Evolutionary conservation across 1,284 basidiomycete species (phyloP), one percentile per base, ranked within the genome.

Genomic region (Heterobasidion annosum): DNA sequence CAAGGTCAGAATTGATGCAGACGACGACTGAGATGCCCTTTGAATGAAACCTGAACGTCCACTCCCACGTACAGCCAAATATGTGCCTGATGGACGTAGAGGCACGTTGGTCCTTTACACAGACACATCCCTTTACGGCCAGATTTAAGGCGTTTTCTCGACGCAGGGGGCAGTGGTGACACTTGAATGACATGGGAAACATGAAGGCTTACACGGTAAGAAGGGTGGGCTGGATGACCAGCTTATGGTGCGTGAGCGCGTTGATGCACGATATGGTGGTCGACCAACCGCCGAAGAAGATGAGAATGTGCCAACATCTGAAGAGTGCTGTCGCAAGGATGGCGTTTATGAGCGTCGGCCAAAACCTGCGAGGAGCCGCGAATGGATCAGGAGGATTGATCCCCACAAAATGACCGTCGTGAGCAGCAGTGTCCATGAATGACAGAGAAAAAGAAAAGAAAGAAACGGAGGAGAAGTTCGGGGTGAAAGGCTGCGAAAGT

Each of bases 221-320:
- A 19, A 85, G 68, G 1, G 81, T 82, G 8, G 74, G 64, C 48
- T 74, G 67, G 25, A 85, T 63, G 58, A 76, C 68, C 5, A 75
- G 73, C 46, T 70, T 70, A 42, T 73, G 59, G 62, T 76, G 81
- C 50, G 84, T 73, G 18, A 81, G 61, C 1, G 73, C 37, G n/a
- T 40, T 40, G 37, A 40, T 40, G 37, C 37, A 40, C 37, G 37
- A 73, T 37, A 85, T 72, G 18, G 75, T 63, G 0, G 80, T 77
- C 3, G 79, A 70, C 83, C 83, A 85, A 6, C 64, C 79, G 16
- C 70, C 71, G 60, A 82, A 83, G 68, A 85, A 81, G 2, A 84
- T 46, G 13, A 87, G 71, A 51, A 83, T 74, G 59, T 84, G 81
- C 83, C 82, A 85, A 66, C 82, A 85, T 55, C 82, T 70, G 63